Base-by-base conservation (phyloP, 1,284 basidiomycete genomes). In the Cerioporus squamosus region DNA sequence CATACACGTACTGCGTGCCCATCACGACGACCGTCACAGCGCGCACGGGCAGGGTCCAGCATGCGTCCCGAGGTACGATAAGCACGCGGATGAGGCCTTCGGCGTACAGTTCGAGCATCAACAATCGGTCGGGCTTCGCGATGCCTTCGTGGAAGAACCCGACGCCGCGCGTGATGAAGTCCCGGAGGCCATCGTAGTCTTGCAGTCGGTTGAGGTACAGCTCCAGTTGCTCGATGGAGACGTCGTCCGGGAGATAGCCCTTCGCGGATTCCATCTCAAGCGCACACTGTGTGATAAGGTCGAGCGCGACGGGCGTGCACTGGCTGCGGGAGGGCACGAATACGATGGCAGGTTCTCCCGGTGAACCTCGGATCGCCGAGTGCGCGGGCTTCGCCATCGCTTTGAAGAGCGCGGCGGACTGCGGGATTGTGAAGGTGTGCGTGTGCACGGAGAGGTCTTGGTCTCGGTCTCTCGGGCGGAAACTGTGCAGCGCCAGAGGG, bases 371-470 rank as follows among this genome's bases (percentile, higher is more conserved):
- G 60, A 92, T 85, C 31, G 82, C 86, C 14, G 85, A 76, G 71
- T 97, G 94, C 0, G 90, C 88, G 5, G 97, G 95, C 72, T 96
- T 97, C 48, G 91, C 84, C 91, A 99, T 97, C 2, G 89, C 84
- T 68, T 96, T 97, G 75, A 97, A 90, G 26, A 98, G 79, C 1
- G 92, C 88, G 0, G 90, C 83, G 4, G 95, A 97, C 68, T 97
- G 90, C 0, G 94, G 86, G 53, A 95, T 90, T 29, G 90, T 90
- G 76, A 98, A 98, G 0, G 93, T 83, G 61, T 93, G 88, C 22
- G 89, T 83, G 15, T 81, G 81, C 12, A 88, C 83, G 4, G 80
- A 77, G 18, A 99, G 78, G 0, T 93, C 83, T 63, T 94, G 91
- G 55, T 95, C 93, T 33, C 95, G 87, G 67, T 95, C 90, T 43